Base-by-base conservation (phyloP, 192 early-diverging fungal species). In the Coemansia sp. region DNA sequence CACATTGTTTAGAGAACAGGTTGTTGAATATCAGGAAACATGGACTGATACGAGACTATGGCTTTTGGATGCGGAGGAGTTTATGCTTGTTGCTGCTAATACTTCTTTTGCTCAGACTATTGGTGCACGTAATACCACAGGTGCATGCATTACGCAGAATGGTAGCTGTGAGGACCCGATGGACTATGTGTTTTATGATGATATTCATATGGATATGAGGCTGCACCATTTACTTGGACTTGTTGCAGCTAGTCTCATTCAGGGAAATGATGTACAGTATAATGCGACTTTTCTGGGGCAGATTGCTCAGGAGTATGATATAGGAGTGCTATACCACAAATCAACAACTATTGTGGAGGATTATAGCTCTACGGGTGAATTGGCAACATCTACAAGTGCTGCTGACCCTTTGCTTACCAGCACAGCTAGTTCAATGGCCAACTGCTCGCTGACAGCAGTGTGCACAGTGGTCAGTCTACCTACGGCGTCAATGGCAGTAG, bases 101-200 rank as follows among this genome's bases (percentile, higher is more conserved):
- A 50, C 3, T 29, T 50, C 60, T 10, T 63, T 63, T 63, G 44
- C 60, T 13, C 33, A 50, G 20, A 17, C 37, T 7, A 63, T 63
- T 10, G 52, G 60, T 9, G 60, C 60, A 14, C 23, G 39, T 26
- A 63, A 63, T 23, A 63, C 46, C 40, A 63, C 46, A n/a, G 26
- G 40, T 5, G 9, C 60, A 3, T 63, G 60, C 26, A 63, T 63
- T 14, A 45, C 39, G n/a, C 27, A 37, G 8, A 20, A 9, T 5
- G 52, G 47, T 14, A 50, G 25, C n/a, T 63, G 60, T 9, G 27
- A 7, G 0, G 52, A 63, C 30, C 60, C 60, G 2, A 46, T 46
- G 5, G 60, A 63, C 33, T 63, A 32, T 38, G 53, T 63, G 7
- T 63, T 63, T 19, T 63, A 50, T 36, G 60, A 63, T 19, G 46